Evolutionary conservation across 1,284 basidiomycete genomes (phyloP).

Genomic region (Trametes hirsuta): DNA sequence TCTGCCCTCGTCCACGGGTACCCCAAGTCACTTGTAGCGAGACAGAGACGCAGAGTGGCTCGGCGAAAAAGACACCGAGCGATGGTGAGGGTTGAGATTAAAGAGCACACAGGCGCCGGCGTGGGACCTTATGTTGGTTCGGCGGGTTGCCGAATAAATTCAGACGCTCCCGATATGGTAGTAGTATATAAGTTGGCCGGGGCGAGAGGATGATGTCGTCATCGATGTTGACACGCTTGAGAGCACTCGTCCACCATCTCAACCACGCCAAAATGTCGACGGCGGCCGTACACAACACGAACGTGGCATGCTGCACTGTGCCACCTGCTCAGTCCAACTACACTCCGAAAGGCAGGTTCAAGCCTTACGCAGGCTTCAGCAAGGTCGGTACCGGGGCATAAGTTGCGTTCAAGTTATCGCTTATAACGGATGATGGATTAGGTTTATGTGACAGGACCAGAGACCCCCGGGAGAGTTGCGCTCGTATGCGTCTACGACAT

Average conservation of each 20-base stretch:
- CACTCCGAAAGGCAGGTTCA: constrained; percentile 51
- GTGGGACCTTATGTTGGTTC: background rate
- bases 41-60: constrained; percentile 48
- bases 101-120: constrained; percentile 9
- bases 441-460: constrained; percentile 57
- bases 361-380: constrained; percentile 43
- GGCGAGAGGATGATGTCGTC: constrained; percentile 9
- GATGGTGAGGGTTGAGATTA: constrained; percentile 40
- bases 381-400: constrained; percentile 28
- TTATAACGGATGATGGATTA: constrained; percentile 25
- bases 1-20: constrained; percentile 50
- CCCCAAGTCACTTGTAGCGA: constrained; percentile 45
- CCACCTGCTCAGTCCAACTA: constrained; percentile 58
- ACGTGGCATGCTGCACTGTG: constrained; percentile 62
- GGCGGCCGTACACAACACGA: constrained; percentile 55
- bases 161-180: constrained; percentile 1
- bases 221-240: constrained; percentile 47
- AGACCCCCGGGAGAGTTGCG: constrained; percentile 47
- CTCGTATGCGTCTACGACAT: constrained; percentile 67
- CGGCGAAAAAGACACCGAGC: constrained; percentile 35
- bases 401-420: constrained; percentile 13
- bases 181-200: constrained; percentile 7
- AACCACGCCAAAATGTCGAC: constrained; percentile 45
- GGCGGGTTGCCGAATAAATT: constrained; percentile 16
- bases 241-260: constrained; percentile 45